These are phyloP conservation scores for Fraxinus velutina DNA, from an alignment of 305 asterid genomes.

Conservation along the genomic window DNA sequence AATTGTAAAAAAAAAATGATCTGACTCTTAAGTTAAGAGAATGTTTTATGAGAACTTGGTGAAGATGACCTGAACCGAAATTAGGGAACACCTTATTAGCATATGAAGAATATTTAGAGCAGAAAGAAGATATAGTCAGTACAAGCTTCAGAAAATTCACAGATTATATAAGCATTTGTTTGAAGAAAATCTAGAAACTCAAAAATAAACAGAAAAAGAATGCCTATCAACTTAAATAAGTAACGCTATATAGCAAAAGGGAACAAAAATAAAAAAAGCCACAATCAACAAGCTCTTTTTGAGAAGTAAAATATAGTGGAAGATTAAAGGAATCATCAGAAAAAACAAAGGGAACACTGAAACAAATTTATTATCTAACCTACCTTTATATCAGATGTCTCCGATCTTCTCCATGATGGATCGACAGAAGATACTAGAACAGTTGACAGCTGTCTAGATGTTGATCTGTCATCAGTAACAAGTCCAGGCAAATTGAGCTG, in stretches of 20 bases:
- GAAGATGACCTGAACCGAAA: background rate
- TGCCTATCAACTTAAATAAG: slow-evolving; percentile 1
- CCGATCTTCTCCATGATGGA: slow-evolving; percentile 83
- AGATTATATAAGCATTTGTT: slow-evolving; percentile 5
- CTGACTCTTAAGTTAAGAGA: slow-evolving; percentile 4
- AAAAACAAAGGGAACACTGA: slow-evolving; percentile 5
- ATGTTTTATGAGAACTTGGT: background rate
- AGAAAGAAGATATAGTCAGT: background rate
- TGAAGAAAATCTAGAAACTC: background rate
- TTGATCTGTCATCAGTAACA: slow-evolving; percentile 67
- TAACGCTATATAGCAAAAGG: background rate
- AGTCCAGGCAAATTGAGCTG: slow-evolving; percentile 95
- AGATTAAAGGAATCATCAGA: background rate
- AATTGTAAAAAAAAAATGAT: slow-evolving; percentile 15
- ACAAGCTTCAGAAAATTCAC: slow-evolving; percentile 13
- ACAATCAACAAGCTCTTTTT: background rate
- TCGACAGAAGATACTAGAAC: slow-evolving; percentile 76
- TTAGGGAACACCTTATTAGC: background rate
- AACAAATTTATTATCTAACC: slow-evolving; percentile 12
- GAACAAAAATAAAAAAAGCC: background rate
- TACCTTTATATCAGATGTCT: slow-evolving; percentile 87
- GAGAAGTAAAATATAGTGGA: background rate
- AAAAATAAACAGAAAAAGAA: slow-evolving; percentile 10
- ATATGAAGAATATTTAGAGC: background rate
- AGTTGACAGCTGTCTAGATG: slow-evolving; percentile 64